Evolutionary conservation across 2,329 filamentous ascomycete genomes (phyloP).

Genomic region (Aspergillus sp.): DNA sequence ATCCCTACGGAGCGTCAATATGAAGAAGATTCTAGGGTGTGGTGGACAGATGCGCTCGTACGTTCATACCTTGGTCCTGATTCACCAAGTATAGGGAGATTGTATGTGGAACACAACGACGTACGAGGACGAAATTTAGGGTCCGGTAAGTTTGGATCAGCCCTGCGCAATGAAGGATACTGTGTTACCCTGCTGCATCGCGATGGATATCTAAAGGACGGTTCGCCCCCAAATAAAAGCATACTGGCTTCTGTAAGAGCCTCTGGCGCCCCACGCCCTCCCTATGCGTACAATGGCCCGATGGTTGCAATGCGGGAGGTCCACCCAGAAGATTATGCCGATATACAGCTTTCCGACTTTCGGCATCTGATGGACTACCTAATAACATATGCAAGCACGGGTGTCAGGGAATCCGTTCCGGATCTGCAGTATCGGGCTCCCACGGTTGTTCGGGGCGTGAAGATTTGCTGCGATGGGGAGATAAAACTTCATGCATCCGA

Average conservation of each 20-base stretch:
- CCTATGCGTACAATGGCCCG: slow-evolving; percentile 1
- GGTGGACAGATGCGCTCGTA: background rate
- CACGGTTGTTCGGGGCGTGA: background rate
- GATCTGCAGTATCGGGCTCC: background rate
- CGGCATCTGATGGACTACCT: slow-evolving; percentile 12
- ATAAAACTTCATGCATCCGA: slow-evolving; percentile 1
- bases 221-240: background rate
- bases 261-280: background rate
- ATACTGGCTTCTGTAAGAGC: slow-evolving; percentile 1
- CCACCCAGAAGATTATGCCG: background rate
- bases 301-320: slow-evolving; percentile 8
- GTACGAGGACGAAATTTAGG: background rate
- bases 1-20: background rate
- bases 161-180: background rate
- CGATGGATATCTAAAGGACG: background rate
- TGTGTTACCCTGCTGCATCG: background rate
- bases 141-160: background rate
- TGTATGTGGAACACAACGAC: background rate
- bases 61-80: background rate
- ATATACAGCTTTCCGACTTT: slow-evolving; percentile 12
- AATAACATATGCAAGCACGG: background rate
- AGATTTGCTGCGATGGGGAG: slow-evolving; percentile 6
- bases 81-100: background rate
- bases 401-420: background rate
- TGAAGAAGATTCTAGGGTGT: background rate